These are phyloP conservation scores for Starmerella potacharoeniae DNA, from an alignment of 805 yeast genomes.

Conservation along the genomic window DNA sequence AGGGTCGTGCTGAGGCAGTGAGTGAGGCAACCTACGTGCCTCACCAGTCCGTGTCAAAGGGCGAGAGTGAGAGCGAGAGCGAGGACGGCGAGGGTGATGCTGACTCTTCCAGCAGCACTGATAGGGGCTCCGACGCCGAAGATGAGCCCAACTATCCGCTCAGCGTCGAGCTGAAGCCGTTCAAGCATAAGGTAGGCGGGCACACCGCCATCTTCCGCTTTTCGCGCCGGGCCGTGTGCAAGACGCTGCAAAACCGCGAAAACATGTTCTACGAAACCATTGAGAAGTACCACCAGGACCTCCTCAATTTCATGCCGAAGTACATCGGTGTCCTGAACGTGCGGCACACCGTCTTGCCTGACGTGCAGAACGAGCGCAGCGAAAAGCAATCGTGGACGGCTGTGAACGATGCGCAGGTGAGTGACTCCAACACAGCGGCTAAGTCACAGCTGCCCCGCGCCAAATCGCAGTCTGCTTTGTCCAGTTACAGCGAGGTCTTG, in stretches of 20 bases:
- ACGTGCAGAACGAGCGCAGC: neutral
- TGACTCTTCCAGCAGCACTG: constrained; percentile 10
- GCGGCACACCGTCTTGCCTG: constrained; percentile 43
- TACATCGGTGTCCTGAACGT: constrained; percentile 93
- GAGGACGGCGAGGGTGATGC: neutral
- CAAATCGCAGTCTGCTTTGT: constrained; percentile 34
- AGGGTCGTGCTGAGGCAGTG: constrained; percentile 16
- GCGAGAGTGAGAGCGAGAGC: neutral
- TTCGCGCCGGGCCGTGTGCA: constrained; percentile 85
- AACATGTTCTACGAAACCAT: constrained; percentile 85
- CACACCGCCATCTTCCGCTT: constrained; percentile 94
- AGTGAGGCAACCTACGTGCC: constrained; percentile 25
- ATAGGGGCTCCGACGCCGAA: constrained; percentile 17
- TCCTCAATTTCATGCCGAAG: constrained; percentile 78
- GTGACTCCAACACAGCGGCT: neutral
- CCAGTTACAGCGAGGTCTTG: constrained; percentile 49
- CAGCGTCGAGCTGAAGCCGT: constrained; percentile 83
- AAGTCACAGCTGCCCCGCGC: constrained; percentile 1
- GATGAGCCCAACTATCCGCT: constrained; percentile 31
- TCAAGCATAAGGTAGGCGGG: constrained; percentile 92
- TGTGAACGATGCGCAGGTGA: neutral
- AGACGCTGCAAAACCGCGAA: constrained; percentile 81
- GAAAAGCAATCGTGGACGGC: neutral
- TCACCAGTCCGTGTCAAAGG: constrained; percentile 14
- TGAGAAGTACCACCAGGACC: constrained; percentile 63